Evolutionary conservation across 768 basidiomycete genomes (phyloP).

Genomic region (Coprinellus micaceus): DNA sequence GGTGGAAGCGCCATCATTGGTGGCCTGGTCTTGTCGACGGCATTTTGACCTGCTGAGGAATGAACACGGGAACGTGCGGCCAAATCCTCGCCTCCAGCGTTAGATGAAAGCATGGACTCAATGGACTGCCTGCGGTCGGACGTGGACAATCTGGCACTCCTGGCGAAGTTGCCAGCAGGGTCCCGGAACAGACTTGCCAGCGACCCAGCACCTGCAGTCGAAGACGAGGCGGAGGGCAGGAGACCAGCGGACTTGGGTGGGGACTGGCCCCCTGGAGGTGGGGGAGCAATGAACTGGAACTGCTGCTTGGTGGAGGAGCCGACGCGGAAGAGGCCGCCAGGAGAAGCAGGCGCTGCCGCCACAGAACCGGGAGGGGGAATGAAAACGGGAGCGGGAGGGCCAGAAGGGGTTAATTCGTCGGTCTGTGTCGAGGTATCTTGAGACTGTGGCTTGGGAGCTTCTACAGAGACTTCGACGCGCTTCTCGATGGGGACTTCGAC

Average conservation of each 20-base stretch:
- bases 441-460: slow-evolving; percentile 55
- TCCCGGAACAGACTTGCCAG: slow-evolving; percentile 46
- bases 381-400: slow-evolving; percentile 28
- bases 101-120: slow-evolving; percentile 61
- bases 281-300: slow-evolving; percentile 65
- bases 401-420: slow-evolving; percentile 39
- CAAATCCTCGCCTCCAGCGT: slow-evolving; percentile 41
- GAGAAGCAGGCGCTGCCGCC: slow-evolving; percentile 21
- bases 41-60: slow-evolving; percentile 36
- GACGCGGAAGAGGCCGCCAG: slow-evolving; percentile 51
- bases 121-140: slow-evolving; percentile 69
- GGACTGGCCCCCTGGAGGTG: slow-evolving; percentile 30
- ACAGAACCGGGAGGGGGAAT: slow-evolving; percentile 25
- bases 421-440: slow-evolving; percentile 81
- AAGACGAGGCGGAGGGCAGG: slow-evolving; percentile 27
- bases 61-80: slow-evolving; percentile 55
- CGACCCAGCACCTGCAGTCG: slow-evolving; percentile 38
- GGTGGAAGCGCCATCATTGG: slow-evolving; percentile 84
- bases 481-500: slow-evolving; percentile 14
- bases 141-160: slow-evolving; percentile 41
- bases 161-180: slow-evolving; percentile 45
- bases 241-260: slow-evolving; percentile 22
- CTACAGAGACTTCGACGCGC: slow-evolving; percentile 14
- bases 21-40: slow-evolving; percentile 75
- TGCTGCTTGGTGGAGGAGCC: slow-evolving; percentile 45